Conservation (phyloP, 495 filamentous ascomycete genomes). For the Penicillium mononematosum region DNA sequence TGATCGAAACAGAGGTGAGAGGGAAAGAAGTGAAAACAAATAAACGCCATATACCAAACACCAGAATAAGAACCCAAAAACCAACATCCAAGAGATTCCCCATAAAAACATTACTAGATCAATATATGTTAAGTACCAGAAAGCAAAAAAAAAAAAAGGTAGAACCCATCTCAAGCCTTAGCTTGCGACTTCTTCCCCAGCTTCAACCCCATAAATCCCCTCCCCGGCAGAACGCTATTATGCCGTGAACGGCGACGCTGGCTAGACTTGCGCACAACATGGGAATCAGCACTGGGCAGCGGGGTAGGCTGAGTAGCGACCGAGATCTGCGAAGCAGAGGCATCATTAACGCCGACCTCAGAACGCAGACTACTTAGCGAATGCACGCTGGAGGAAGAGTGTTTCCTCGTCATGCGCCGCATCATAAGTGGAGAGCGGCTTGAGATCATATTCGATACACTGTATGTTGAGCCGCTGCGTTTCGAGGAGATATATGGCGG, state of each 20-base stretch:
- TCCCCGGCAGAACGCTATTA: slow-evolving; percentile 23
- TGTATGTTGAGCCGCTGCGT: slow-evolving; percentile 29
- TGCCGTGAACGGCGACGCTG: slow-evolving; percentile 23
- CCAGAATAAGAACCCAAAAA: background rate
- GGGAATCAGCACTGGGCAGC: slow-evolving; percentile 7
- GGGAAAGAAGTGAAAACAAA: slow-evolving; percentile 3
- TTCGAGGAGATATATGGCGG: slow-evolving; percentile 18
- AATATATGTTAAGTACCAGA: slow-evolving; percentile 3
- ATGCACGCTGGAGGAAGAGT: slow-evolving; percentile 66
- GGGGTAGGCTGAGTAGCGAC: slow-evolving; percentile 2
- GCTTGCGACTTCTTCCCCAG: slow-evolving; percentile 30
- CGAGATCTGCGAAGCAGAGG: slow-evolving; percentile 10
- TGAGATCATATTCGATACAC: slow-evolving; percentile 25
- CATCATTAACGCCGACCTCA: slow-evolving; percentile 48
- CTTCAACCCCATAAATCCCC: slow-evolving; percentile 41
- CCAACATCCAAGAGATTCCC: background rate
- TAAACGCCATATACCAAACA: slow-evolving; percentile 2
- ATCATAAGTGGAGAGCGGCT: slow-evolving; percentile 29
- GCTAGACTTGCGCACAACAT: slow-evolving; percentile 19
- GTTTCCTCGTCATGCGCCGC: slow-evolving; percentile 33
- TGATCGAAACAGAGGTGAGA: background rate
- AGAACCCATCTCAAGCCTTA: slow-evolving; percentile 24
- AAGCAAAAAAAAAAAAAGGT: slow-evolving; percentile 1
- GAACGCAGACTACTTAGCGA: slow-evolving; percentile 62
- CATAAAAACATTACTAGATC: slow-evolving; percentile 9